Evolutionary conservation across 305 asterid species (phyloP).

Genomic region (Fraxinus latifolia): DNA sequence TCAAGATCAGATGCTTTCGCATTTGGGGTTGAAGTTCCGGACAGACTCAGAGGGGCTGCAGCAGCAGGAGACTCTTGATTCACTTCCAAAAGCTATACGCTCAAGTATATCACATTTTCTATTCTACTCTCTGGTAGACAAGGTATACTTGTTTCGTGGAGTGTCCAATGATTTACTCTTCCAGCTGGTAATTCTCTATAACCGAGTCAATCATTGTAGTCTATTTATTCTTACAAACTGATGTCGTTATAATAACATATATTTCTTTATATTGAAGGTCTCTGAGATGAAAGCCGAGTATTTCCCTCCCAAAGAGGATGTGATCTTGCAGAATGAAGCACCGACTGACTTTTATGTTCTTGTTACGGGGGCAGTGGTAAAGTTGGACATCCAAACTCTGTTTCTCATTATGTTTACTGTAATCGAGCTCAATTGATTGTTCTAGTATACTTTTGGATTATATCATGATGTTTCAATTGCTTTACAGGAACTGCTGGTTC

Average conservation of each 20-base stretch:
- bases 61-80: conserved; percentile 79
- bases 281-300: conserved; percentile 94
- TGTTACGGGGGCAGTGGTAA: conserved; percentile 80
- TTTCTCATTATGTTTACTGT: background rate
- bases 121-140: conserved; percentile 63
- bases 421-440: background rate
- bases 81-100: conserved; percentile 89
- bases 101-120: conserved; percentile 86
- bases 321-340: conserved; percentile 84
- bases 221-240: background rate
- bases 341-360: conserved; percentile 80
- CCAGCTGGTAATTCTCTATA: conserved; percentile 57
- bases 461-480: conserved; percentile 19
- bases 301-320: conserved; percentile 86
- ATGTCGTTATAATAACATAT: background rate
- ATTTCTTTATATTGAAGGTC: conserved; percentile 42
- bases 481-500: conserved; percentile 65
- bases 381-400: background rate
- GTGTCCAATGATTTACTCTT: conserved; percentile 81
- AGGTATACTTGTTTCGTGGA: conserved; percentile 70
- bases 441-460: background rate
- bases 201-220: background rate
- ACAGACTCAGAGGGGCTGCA: conserved; percentile 81
- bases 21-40: conserved; percentile 81
- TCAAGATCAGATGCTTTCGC: conserved; percentile 93